Conservation (phyloP, 2,329 filamentous ascomycete genomes). For the Chaetomiaceae sp. region DNA sequence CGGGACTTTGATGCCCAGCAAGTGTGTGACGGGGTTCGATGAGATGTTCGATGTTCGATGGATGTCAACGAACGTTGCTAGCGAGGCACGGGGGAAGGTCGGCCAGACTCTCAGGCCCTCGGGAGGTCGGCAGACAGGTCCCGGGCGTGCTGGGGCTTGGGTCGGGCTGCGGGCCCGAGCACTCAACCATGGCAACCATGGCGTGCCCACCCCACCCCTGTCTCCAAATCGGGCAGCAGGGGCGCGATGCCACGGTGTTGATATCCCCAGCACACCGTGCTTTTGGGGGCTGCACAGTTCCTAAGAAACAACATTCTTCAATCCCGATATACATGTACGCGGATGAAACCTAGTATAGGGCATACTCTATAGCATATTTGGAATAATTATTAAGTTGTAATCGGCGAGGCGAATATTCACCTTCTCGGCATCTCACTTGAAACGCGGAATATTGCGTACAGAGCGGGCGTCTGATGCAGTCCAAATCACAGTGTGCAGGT, state of each 20-base stretch:
- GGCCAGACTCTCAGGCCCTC: not conserved
- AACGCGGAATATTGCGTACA: slow-evolving; percentile 7
- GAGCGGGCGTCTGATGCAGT: not conserved
- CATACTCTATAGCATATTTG: no score
- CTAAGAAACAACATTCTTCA: no score
- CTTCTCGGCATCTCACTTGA: not conserved
- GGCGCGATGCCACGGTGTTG: not conserved
- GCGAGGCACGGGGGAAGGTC: no score
- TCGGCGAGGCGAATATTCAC: not conserved
- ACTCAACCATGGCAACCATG: not conserved
- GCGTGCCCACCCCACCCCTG: not conserved
- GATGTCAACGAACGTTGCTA: no score
- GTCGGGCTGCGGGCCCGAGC: slow-evolving; percentile 9
- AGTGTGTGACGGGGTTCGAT: not conserved
- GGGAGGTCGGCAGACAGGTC: not conserved
- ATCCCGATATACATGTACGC: no score
- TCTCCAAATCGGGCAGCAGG: slow-evolving; percentile 3
- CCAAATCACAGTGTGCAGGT: not conserved
- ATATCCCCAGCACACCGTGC: slow-evolving; percentile 1
- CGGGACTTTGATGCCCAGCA: not conserved
- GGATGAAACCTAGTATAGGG: no score
- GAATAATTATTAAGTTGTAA: no score
- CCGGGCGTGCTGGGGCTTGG: slow-evolving; percentile 4
- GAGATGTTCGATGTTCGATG: no score
- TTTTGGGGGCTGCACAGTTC: no score